These are phyloP conservation scores for Exserohilum turcica DNA, from an alignment of 2,329 filamentous ascomycete species.

Conservation along the genomic window DNA sequence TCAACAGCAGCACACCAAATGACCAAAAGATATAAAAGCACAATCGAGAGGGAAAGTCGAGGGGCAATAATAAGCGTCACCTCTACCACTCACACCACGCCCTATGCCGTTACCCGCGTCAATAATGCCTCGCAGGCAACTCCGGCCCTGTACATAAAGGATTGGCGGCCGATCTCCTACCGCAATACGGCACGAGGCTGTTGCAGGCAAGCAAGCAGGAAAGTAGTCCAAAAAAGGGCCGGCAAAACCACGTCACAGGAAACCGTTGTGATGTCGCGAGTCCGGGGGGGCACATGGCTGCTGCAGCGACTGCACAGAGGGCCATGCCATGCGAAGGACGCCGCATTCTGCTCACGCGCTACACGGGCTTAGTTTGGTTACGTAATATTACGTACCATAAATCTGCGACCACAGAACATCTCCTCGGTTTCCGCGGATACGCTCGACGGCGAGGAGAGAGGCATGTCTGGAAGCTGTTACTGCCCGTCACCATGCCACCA, in stretches of 20 bases:
- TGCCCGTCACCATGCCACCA: neutral
- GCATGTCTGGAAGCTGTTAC: neutral
- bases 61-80: constrained; percentile 12
- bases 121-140: too few species aligned
- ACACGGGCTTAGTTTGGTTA: constrained; percentile 2
- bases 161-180: too few species aligned
- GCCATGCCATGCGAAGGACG: neutral
- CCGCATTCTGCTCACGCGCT: neutral
- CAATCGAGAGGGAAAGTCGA: too few species aligned
- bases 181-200: too few species aligned
- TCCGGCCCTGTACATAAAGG: too few species aligned
- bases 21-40: too few species aligned
- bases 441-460: neutral
- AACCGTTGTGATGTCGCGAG: neutral
- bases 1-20: too few species aligned
- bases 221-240: too few species aligned
- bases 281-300: constrained; percentile 1
- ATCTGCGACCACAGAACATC: constrained; percentile 3
- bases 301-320: neutral
- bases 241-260: too few species aligned
- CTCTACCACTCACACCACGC: too few species aligned
- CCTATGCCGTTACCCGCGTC: too few species aligned
- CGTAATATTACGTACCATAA: constrained; percentile 18
- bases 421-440: constrained; percentile 14
- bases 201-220: neutral